These are phyloP conservation scores for Marchantia paleacea DNA, from an alignment of 225 moss, liverwort and hornwort species.

Conservation along the genomic window DNA sequence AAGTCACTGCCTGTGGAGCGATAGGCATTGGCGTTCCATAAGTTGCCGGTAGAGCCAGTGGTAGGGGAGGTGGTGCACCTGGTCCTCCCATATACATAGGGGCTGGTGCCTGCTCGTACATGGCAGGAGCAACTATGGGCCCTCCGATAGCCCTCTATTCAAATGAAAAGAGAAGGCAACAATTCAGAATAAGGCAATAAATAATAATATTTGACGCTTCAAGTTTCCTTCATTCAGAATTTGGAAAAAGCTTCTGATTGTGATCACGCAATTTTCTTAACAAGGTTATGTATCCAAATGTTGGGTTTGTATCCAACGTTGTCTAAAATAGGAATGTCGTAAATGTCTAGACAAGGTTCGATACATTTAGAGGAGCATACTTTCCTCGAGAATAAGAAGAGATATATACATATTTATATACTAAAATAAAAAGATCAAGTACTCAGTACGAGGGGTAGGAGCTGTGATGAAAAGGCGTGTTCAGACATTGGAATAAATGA, in stretches of 20 bases:
- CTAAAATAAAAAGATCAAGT: too few relatives aligned
- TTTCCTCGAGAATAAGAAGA: too few relatives aligned
- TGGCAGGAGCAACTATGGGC: slow-evolving; percentile 64
- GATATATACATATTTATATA: too few relatives aligned
- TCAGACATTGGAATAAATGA: too few relatives aligned
- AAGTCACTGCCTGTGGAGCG: slow-evolving; percentile 69
- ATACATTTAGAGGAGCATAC: too few relatives aligned
- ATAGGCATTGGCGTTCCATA: slow-evolving; percentile 96
- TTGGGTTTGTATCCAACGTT: too few relatives aligned
- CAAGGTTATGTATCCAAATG: too few relatives aligned
- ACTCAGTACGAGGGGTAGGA: too few relatives aligned
- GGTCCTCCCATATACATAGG: slow-evolving; percentile 99
- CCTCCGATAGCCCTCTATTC: slow-evolving; percentile 76
- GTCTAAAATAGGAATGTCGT: too few relatives aligned
- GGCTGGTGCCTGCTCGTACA: slow-evolving; percentile 90
- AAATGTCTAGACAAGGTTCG: too few relatives aligned
- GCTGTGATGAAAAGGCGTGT: too few relatives aligned
- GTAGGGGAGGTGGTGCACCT: slow-evolving; percentile 91
- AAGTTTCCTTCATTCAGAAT: not conserved
- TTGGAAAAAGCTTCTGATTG: not conserved
- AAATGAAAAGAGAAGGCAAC: not conserved
- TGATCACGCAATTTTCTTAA: too few relatives aligned
- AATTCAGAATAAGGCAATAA: not conserved
- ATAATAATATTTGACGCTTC: not conserved
- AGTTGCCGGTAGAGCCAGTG: slow-evolving; percentile 78